Percentiles rank a stretch among this genome's conserved stretches.
Evolutionary conservation across 129 eudicot species (phyloP).

Genomic region (Cynara cardunculus): DNA sequence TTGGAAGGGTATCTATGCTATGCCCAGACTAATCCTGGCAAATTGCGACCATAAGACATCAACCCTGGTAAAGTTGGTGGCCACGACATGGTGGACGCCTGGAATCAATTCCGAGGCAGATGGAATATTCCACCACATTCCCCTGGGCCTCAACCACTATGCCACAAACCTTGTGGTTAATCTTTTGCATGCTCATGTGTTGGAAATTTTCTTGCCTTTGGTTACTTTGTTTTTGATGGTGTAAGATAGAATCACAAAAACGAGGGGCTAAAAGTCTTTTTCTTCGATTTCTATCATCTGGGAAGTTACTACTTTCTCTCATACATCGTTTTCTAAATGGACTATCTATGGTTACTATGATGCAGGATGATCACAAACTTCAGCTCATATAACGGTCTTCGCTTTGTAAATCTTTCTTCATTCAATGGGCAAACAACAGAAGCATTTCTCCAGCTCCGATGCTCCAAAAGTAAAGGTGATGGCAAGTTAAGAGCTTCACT

Average conservation of each 20-base stretch:
- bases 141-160: too few relatives aligned
- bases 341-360: constrained; percentile 3
- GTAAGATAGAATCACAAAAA: background rate
- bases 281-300: background rate
- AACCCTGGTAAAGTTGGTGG: too few relatives aligned
- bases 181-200: too few relatives aligned
- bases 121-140: too few relatives aligned
- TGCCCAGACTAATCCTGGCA: too few relatives aligned
- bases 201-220: too few relatives aligned
- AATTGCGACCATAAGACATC: too few relatives aligned
- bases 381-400: constrained; percentile 43
- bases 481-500: constrained; percentile 46
- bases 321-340: background rate
- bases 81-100: too few relatives aligned
- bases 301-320: too few relatives aligned
- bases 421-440: constrained; percentile 41
- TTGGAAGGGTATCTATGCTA: too few relatives aligned
- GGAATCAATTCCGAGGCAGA: too few relatives aligned
- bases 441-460: constrained; percentile 34
- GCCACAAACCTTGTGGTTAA: too few relatives aligned
- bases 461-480: constrained; percentile 33
- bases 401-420: constrained; percentile 31
- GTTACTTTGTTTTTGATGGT: background rate
- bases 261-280: background rate
- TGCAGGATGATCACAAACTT: constrained; percentile 43